Base-by-base conservation (phyloP, 306 rosid genomes). In the Pyrus bretschneideri region DNA sequence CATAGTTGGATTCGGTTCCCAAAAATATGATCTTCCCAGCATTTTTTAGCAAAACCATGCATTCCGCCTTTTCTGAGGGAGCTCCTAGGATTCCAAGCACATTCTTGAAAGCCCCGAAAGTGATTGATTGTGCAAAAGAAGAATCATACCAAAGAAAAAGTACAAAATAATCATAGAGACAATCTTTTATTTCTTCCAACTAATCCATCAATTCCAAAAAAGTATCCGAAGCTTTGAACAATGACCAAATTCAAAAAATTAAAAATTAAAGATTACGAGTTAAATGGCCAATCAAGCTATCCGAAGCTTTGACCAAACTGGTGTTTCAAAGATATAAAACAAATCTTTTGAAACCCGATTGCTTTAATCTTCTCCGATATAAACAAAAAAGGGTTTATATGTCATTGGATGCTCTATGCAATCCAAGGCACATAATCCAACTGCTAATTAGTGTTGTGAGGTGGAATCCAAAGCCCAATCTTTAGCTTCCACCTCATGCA, bases 401-500 rank as follows among this genome's bases (percentile, higher is more conserved):
- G 90, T 82, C 98, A 83, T 89, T 69, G 94, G 97, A 91, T 90
- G 93, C 98, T 93, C 83, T 89, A 67, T 83, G 83, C 91, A 70
- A 51, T 73, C 91, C 90, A 21, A 82, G 88, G 72, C 97, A 81
- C 78, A 71, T 11, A 64, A 31, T 70, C 71, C 82, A 71, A 78
- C 81, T 87, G 69, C 81, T 60, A 84, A 79, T 85, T 78, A 83
- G 90, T 87, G 77, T 78, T 51, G 72, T 19, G 81, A 85, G 91
- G 92, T 77, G 83, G 98, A 91, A 93, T 89, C 97, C 93, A 88
- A 93, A 84, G 91, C 93, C 86, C 87, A 86, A 83, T 82, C 68
- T 81, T 82, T 80, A 63, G 89, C 78, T 69, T 73, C 86, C 72
- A 73, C 89, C 90, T 74, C 46, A 81, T 83, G 83, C 85, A 44